phyloP scores from a whole-genome alignment of 2,329 filamentous ascomycete species.

The Colletotrichum tamarilloi region DNA sequence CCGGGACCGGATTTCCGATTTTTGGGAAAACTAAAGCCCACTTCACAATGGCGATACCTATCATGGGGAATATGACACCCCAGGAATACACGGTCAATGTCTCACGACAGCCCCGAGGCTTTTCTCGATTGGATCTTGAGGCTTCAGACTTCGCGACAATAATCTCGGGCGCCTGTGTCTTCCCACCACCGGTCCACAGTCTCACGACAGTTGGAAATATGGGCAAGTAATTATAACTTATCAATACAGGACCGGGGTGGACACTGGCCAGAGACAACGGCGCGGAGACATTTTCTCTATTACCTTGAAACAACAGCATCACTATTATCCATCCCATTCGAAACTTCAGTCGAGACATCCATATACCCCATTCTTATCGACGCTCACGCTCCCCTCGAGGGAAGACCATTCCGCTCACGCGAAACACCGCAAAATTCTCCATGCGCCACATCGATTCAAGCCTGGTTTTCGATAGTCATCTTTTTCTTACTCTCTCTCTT shows the following conservation, averaged over 20 bases:
- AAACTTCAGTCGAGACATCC: conserved; percentile 18
- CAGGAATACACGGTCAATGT: conserved; percentile 29
- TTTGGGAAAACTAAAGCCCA: not conserved
- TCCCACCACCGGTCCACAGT: conserved; percentile 1
- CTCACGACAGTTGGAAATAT: conserved; percentile 16
- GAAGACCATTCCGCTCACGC: conserved; percentile 46
- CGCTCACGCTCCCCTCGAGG: conserved; percentile 29
- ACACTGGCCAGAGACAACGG: not conserved
- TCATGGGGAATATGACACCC: not conserved
- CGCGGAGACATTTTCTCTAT: not conserved
- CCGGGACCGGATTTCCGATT: conserved; percentile 24
- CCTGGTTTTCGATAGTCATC: not conserved
- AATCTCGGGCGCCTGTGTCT: not conserved
- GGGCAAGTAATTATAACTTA: conserved; percentile 23
- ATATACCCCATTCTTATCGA: conserved; percentile 31
- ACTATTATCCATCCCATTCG: not conserved
- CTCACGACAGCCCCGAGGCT: conserved; percentile 29
- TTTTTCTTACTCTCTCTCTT: not conserved
- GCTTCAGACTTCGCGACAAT: not conserved
- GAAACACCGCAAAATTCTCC: conserved; percentile 37
- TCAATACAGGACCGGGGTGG: conserved; percentile 13
- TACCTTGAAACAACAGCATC: not conserved
- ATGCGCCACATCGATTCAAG: conserved; percentile 10
- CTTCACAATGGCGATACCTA: conserved; percentile 18
- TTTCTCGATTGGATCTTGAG: conserved; percentile 1